Conservation (phyloP, 768 basidiomycete species). For the Polyporus arcularius region DNA sequence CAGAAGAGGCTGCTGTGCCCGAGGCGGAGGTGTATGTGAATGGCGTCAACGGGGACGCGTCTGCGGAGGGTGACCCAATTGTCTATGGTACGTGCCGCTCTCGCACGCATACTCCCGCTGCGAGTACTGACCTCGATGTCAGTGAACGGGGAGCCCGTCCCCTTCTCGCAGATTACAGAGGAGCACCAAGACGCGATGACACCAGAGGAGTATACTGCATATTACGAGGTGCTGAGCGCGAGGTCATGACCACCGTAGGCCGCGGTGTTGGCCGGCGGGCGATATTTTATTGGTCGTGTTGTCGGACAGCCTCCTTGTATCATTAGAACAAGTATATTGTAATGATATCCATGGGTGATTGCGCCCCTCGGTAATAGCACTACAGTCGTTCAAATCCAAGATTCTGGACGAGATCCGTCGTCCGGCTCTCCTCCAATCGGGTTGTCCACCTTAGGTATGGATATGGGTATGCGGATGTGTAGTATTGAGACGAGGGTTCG, state of each 20-base stretch:
- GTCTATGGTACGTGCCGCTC: slow-evolving; percentile 56
- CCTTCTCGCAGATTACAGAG: slow-evolving; percentile 82
- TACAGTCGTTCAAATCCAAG: too few species aligned
- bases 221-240: slow-evolving; percentile 58
- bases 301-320: not conserved
- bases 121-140: not conserved
- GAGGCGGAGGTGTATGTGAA: slow-evolving; percentile 11
- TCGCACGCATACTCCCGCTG: slow-evolving; percentile 10
- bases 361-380: too few species aligned
- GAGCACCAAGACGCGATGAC: slow-evolving; percentile 94
- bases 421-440: too few species aligned
- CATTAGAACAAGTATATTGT: not conserved
- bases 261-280: not conserved
- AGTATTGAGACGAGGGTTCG: not conserved
- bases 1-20: not conserved
- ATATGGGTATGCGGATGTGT: not conserved
- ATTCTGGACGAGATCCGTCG: too few species aligned
- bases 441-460: too few species aligned
- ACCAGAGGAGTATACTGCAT: slow-evolving; percentile 86
- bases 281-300: not conserved
- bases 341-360: too few species aligned
- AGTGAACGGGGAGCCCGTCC: slow-evolving; percentile 78
- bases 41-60: slow-evolving; percentile 9
- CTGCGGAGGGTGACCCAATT: slow-evolving; percentile 53
- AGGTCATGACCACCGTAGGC: not conserved